A percentile compares a stretch with the other conserved stretches of the same genome.
These are phyloP conservation scores for Massariosphaeria phaeospora DNA, from an alignment of 495 filamentous ascomycete genomes.

Conservation along the genomic window DNA sequence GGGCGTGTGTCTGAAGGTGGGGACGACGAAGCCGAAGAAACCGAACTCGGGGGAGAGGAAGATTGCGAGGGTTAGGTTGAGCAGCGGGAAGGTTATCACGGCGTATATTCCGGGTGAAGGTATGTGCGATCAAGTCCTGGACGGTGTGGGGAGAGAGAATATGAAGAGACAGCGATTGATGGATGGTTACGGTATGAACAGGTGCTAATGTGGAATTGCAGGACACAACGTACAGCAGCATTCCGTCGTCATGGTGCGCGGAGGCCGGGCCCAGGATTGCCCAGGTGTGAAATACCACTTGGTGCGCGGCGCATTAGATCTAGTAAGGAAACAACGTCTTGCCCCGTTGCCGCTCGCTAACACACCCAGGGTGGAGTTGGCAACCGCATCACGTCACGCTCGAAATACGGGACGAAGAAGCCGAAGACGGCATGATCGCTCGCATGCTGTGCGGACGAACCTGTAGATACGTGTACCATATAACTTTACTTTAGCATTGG, in stretches of 20 bases:
- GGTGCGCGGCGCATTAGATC: constrained; percentile 85
- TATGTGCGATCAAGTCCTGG: constrained; percentile 33
- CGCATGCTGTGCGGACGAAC: background rate
- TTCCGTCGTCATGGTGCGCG: constrained; percentile 88
- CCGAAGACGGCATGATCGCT: constrained; percentile 61
- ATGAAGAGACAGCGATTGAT: background rate
- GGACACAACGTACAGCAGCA: constrained; percentile 99
- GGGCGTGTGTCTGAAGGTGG: constrained; percentile 90
- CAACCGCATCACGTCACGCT: constrained; percentile 73
- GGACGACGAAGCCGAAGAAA: constrained; percentile 92
- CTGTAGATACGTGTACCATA: constrained; percentile 17
- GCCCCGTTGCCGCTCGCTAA: constrained; percentile 7
- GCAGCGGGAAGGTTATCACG: constrained; percentile 78
- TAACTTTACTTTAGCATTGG: background rate
- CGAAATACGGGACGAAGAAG: constrained; percentile 98
- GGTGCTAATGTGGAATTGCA: constrained; percentile 30
- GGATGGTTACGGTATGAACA: background rate
- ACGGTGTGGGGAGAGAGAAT: background rate
- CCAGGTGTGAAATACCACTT: constrained; percentile 95
- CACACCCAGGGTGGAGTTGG: constrained; percentile 75
- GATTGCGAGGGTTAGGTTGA: constrained; percentile 80
- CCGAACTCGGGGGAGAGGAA: constrained; percentile 96
- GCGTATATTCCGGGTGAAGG: constrained; percentile 94
- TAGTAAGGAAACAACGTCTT: constrained; percentile 57
- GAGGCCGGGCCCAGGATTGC: constrained; percentile 91